These are phyloP conservation scores for Blastomyces silverae DNA, from an alignment of 2,329 filamentous ascomycete species.

Conservation along the genomic window DNA sequence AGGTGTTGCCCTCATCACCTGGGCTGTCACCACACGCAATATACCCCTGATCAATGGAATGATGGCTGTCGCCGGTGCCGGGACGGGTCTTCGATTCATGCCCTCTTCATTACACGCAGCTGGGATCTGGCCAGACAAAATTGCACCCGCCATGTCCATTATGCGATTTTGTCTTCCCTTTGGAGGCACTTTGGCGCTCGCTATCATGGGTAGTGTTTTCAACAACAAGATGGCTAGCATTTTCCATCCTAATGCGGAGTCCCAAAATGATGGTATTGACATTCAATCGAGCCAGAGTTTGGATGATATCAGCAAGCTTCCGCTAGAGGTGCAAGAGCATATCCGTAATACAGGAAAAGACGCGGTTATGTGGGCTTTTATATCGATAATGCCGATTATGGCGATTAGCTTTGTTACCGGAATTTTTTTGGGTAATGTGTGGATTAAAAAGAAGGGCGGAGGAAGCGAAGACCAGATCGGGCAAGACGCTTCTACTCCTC, in stretches of 20 bases:
- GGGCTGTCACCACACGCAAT: conserved; percentile 49
- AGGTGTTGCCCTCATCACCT: conserved; percentile 54
- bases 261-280: conserved; percentile 27
- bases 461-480: conserved; percentile 21
- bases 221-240: conserved; percentile 49
- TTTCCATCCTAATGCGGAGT: conserved; percentile 26
- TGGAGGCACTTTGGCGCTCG: conserved; percentile 58
- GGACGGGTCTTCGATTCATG: conserved; percentile 60
- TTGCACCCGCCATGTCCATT: conserved; percentile 55
- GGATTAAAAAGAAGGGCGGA: conserved; percentile 39
- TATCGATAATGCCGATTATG: conserved; percentile 56
- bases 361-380: conserved; percentile 60
- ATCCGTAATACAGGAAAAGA: conserved; percentile 44
- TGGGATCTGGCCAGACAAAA: conserved; percentile 53
- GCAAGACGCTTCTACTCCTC: conserved; percentile 5
- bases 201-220: conserved; percentile 63
- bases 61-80: conserved; percentile 58
- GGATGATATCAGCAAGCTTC: conserved; percentile 32
- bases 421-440: conserved; percentile 48
- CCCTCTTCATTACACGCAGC: conserved; percentile 57
- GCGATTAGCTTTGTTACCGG: conserved; percentile 43
- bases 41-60: conserved; percentile 55
- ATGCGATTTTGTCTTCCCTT: conserved; percentile 55
- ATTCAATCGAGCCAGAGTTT: conserved; percentile 36
- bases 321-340: conserved; percentile 31